phyloP scores from a whole-genome alignment of 2,329 filamentous ascomycete genomes.

The Periconia macrospinosa region DNA sequence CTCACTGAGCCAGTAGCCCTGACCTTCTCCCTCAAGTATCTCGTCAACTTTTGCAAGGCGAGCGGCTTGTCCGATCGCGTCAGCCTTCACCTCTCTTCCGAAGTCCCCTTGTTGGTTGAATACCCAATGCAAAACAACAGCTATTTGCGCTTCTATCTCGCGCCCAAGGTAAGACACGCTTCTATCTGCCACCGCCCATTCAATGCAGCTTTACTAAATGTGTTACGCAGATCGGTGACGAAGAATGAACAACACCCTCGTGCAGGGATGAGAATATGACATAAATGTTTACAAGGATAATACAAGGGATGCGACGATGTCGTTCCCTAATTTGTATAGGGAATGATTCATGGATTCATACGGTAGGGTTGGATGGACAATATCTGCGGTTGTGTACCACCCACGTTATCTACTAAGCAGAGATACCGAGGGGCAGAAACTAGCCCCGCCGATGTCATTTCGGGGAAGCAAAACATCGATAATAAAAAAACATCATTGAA shows the following conservation, averaged over 20 bases:
- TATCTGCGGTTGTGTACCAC: slow-evolving; percentile 16
- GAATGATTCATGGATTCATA: slow-evolving; percentile 23
- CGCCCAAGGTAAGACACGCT: slow-evolving; percentile 76
- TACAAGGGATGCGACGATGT: slow-evolving; percentile 22
- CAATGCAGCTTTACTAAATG: slow-evolving; percentile 37
- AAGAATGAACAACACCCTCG: slow-evolving; percentile 52
- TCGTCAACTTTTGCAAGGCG: slow-evolving; percentile 99
- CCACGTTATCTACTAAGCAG: slow-evolving; percentile 6
- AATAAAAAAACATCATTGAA: not conserved
- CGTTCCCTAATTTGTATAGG: slow-evolving; percentile 30
- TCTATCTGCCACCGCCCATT: not conserved
- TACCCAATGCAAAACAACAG: slow-evolving; percentile 83
- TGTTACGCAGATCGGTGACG: slow-evolving; percentile 66
- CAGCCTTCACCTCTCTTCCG: slow-evolving; percentile 91
- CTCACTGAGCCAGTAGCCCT: slow-evolving; percentile 89
- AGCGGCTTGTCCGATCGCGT: slow-evolving; percentile 78
- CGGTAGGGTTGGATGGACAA: slow-evolving; percentile 21
- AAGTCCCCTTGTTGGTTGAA: slow-evolving; percentile 94
- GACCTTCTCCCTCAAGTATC: slow-evolving; percentile 98
- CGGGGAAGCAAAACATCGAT: slow-evolving; percentile 11
- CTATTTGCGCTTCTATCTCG: slow-evolving; percentile 95
- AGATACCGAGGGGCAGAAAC: slow-evolving; percentile 18
- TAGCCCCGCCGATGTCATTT: slow-evolving; percentile 41
- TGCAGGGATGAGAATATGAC: slow-evolving; percentile 18
- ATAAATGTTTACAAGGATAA: slow-evolving; percentile 29